A percentile compares a stretch with the other conserved stretches of the same genome.
These are phyloP conservation scores for Theileria orientalis DNA, from an alignment of 169 alveolate genomes.

Conservation along the genomic window DNA sequence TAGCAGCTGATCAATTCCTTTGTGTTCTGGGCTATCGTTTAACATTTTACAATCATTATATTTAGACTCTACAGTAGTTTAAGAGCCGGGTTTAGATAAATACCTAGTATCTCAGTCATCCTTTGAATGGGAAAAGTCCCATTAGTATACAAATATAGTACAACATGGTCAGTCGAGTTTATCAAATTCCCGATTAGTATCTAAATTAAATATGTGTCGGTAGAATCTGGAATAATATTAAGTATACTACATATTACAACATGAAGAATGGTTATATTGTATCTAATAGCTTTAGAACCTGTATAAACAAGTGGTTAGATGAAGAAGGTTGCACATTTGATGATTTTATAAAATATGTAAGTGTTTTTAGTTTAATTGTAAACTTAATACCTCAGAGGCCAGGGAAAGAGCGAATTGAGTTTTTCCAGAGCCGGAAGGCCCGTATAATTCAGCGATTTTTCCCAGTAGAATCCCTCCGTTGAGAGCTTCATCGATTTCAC, in stretches of 20 bases:
- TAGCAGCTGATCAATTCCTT: background rate
- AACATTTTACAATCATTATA: background rate
- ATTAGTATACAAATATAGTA: conserved; percentile 38
- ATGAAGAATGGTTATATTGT: too few species aligned
- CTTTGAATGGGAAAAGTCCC: conserved; percentile 59
- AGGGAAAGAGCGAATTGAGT: conserved; percentile 60
- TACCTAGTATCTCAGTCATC: conserved; percentile 51
- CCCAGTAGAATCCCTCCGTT: conserved; percentile 55
- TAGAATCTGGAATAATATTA: too few species aligned
- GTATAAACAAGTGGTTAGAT: background rate
- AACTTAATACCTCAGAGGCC: conserved; percentile 43
- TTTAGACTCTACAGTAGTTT: conserved; percentile 7
- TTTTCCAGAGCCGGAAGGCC: conserved; percentile 59
- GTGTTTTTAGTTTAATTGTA: background rate
- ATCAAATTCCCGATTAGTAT: conserved; percentile 27
- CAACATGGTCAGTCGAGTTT: conserved; percentile 10
- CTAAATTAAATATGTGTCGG: conserved; percentile 25
- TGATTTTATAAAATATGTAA: too few species aligned
- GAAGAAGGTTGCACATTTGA: background rate
- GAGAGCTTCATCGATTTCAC: conserved; percentile 41
- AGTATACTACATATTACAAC: too few species aligned
- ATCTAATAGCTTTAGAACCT: too few species aligned
- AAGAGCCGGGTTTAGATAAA: too few species aligned
- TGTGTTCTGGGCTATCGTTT: background rate
- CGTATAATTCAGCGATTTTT: conserved; percentile 51